Base-by-base conservation (phyloP, 1,284 basidiomycete species). In the Heterobasidion occidentale region DNA sequence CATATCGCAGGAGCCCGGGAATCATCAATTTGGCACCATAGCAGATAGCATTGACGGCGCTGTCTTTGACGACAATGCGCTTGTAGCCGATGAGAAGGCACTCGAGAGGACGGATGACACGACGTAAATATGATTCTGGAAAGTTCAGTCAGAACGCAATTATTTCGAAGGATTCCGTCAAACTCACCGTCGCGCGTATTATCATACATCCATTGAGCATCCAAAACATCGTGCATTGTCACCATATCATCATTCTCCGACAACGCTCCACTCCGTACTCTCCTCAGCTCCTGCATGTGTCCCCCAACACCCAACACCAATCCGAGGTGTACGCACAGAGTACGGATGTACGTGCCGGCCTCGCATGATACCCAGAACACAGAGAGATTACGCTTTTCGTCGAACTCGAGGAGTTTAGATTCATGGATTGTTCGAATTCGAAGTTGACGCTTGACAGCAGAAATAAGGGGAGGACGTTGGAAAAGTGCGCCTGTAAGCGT, bases 21-120 rank as follows among this genome's bases (percentile, higher is more conserved):
- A 99, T 95, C 97, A 99, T 99, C 68, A 99, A 87, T 73, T 99
- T 98, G 60, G 97, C 97, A 64, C 97, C 97, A 74, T 99, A 99
- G 77, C 97, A 99, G 59, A 99, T 93, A 58, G 97, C 97, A 68
- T 99, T 99, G 67, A 99, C 96, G 15, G 97, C 96, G 65, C 92
- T 95, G 73, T 99, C 97, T 75, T 98, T 98, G 64, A 99, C 96
- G 53, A 99, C 97, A 64, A 99, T 94, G 62, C 97, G 91, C 77
- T 99, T 99, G 78, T 98, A 98, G 57, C 94, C 93, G 58, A 93
- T 84, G 63, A 99, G 81, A 53, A 99, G 80, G 58, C 90, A 92
- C 77, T 99, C 97, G 62, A 99, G 78, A 7, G 97, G 97, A 59
- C 92, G 87, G 65, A 99, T 94, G 58, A 91, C 94, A 59, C 96